These are phyloP conservation scores for Papiliotrema terrestris DNA, from an alignment of 1,284 basidiomycete species.

Conservation along the genomic window DNA sequence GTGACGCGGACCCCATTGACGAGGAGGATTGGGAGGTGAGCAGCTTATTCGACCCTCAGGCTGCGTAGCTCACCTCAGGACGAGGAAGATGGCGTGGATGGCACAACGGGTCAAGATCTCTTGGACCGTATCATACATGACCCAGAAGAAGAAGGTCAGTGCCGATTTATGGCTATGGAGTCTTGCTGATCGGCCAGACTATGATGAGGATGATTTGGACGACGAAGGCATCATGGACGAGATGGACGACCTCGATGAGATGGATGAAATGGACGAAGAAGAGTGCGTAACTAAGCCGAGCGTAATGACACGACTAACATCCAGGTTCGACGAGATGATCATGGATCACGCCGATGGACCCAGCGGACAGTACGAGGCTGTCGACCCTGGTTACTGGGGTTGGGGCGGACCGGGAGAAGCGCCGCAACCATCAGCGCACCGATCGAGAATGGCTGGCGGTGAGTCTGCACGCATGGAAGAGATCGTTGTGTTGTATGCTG, in stretches of 20 bases:
- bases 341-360: background rate
- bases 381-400: conserved; percentile 27
- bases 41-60: background rate
- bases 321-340: background rate
- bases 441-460: conserved; percentile 10
- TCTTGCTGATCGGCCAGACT: too few relatives aligned
- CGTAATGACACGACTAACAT: background rate
- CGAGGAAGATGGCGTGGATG: conserved; percentile 54
- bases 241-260: conserved; percentile 4
- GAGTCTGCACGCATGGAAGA: conserved; percentile 1
- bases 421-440: background rate
- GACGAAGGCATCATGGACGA: conserved; percentile 9
- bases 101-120: background rate
- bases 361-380: background rate
- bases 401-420: conserved; percentile 20
- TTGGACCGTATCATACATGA: background rate
- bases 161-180: conserved; percentile 31
- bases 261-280: conserved; percentile 49
- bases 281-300: conserved; percentile 15
- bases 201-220: conserved; percentile 7
- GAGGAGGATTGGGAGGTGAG: background rate
- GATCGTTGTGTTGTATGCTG: conserved; percentile 3
- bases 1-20: conserved; percentile 8
- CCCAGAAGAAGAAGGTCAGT: background rate
- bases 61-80: conserved; percentile 35